Percentiles rank a stretch among this genome's conserved stretches.
Evolutionary conservation across 371 early-diverging fungal genomes (phyloP).

Genomic region (Rhizopus delemar): DNA sequence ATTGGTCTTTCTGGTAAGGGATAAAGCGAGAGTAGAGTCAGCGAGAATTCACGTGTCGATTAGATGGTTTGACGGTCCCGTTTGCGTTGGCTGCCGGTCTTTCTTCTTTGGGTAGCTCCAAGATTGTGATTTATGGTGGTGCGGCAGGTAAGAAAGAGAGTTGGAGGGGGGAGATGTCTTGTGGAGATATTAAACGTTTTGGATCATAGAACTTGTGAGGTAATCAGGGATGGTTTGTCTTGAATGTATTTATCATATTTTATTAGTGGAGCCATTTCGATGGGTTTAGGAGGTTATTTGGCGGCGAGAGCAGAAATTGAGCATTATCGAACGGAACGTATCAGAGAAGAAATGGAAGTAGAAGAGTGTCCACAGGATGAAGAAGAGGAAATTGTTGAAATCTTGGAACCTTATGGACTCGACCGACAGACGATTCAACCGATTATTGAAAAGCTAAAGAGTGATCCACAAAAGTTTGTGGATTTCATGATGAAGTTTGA

Average conservation of each 20-base stretch:
- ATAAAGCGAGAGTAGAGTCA: neutral
- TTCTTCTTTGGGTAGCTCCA: conserved; percentile 58
- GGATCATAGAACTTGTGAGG: conserved; percentile 44
- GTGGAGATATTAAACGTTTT: neutral
- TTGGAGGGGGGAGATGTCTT: neutral
- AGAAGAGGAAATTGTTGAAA: conserved; percentile 66
- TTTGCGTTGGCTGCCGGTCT: conserved; percentile 80
- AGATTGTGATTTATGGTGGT: conserved; percentile 70
- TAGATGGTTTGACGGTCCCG: conserved; percentile 77
- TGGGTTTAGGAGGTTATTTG: conserved; percentile 71
- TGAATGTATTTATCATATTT: neutral
- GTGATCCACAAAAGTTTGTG: conserved; percentile 61
- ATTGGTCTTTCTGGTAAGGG: conserved; percentile 70
- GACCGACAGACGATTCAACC: conserved; percentile 57
- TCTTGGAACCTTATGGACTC: conserved; percentile 65
- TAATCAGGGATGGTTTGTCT: conserved; percentile 15
- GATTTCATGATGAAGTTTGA: conserved; percentile 84
- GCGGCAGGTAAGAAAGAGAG: conserved; percentile 51
- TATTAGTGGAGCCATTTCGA: conserved; percentile 51
- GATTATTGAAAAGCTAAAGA: conserved; percentile 57
- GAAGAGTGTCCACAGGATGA: conserved; percentile 61
- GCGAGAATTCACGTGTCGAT: neutral
- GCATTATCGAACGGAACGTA: conserved; percentile 67
- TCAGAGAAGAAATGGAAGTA: conserved; percentile 61
- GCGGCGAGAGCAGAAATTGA: conserved; percentile 70